Evolutionary conservation across 1,284 basidiomycete species (phyloP).

Genomic region (Ustilago bromivora): DNA sequence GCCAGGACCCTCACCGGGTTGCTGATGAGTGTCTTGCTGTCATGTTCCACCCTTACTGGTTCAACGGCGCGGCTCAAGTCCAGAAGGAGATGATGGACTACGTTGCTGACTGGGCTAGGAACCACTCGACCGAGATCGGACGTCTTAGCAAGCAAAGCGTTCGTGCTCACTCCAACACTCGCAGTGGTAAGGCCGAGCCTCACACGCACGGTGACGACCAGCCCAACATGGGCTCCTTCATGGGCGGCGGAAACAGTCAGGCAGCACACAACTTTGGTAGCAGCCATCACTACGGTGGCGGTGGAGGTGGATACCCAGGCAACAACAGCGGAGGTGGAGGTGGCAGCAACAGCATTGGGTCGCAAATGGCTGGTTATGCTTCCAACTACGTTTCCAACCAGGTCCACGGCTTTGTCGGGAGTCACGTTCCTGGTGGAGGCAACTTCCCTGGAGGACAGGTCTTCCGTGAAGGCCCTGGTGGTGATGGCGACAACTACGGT

Average conservation of each 20-base stretch:
- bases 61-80: conserved; percentile 44
- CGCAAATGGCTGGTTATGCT: conserved; percentile 45
- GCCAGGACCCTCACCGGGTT: conserved; percentile 37
- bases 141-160: conserved; percentile 52
- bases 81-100: conserved; percentile 65
- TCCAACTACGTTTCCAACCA: conserved; percentile 51
- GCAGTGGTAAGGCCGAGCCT: conserved; percentile 59
- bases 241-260: conserved; percentile 51
- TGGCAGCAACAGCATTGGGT: conserved; percentile 36
- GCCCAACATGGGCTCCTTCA: conserved; percentile 44
- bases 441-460: conserved; percentile 3
- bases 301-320: conserved; percentile 5
- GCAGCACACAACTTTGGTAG: conserved; percentile 42
- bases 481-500: conserved; percentile 1
- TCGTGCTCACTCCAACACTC: conserved; percentile 62
- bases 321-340: conserved; percentile 21
- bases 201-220: conserved; percentile 58
- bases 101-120: conserved; percentile 57
- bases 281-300: conserved; percentile 24
- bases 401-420: conserved; percentile 42
- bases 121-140: conserved; percentile 52
- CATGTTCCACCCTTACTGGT: conserved; percentile 66
- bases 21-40: conserved; percentile 62
- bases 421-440: conserved; percentile 34
- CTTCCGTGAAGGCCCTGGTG: conserved; percentile 40